These are phyloP conservation scores for Penicillium decumbens DNA, from an alignment of 2,329 filamentous ascomycete species.

Conservation along the genomic window DNA sequence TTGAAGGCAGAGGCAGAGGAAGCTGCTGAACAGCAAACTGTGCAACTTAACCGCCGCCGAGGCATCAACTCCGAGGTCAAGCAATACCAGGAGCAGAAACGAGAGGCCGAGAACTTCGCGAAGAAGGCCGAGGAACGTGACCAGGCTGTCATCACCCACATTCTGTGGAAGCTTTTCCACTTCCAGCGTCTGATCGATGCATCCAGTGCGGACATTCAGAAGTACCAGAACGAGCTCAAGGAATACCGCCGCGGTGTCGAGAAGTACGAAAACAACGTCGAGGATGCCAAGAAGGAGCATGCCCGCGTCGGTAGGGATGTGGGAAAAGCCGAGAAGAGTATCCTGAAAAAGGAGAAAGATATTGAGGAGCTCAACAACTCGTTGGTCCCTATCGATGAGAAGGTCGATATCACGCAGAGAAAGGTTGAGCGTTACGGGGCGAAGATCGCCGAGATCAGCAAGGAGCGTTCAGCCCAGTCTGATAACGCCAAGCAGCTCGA, in stretches of 20 bases:
- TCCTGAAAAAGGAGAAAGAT: slow-evolving; percentile 78
- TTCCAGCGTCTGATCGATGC: slow-evolving; percentile 91
- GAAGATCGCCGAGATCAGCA: slow-evolving; percentile 65
- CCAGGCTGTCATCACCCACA: slow-evolving; percentile 84
- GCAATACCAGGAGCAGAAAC: slow-evolving; percentile 94
- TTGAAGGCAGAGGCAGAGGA: slow-evolving; percentile 83
- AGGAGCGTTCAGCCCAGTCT: slow-evolving; percentile 70
- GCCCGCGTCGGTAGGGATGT: slow-evolving; percentile 70
- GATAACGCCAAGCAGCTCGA: slow-evolving; percentile 66
- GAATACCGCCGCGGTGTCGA: slow-evolving; percentile 86
- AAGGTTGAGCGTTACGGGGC: slow-evolving; percentile 65
- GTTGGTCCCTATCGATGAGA: slow-evolving; percentile 85
- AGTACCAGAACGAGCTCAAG: slow-evolving; percentile 90
- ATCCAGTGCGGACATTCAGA: slow-evolving; percentile 82
- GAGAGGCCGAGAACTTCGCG: slow-evolving; percentile 89
- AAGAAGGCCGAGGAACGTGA: slow-evolving; percentile 87
- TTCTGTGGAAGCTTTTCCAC: slow-evolving; percentile 94
- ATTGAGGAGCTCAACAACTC: slow-evolving; percentile 82
- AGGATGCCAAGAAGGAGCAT: slow-evolving; percentile 79
- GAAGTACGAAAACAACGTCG: slow-evolving; percentile 72
- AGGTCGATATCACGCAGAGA: slow-evolving; percentile 71
- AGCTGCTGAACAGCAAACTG: slow-evolving; percentile 80
- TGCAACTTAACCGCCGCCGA: slow-evolving; percentile 80
- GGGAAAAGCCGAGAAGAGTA: slow-evolving; percentile 73
- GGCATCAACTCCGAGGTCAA: slow-evolving; percentile 98